Conservation (phyloP, 306 rosid genomes). For the Ochetophila trinervis region DNA sequence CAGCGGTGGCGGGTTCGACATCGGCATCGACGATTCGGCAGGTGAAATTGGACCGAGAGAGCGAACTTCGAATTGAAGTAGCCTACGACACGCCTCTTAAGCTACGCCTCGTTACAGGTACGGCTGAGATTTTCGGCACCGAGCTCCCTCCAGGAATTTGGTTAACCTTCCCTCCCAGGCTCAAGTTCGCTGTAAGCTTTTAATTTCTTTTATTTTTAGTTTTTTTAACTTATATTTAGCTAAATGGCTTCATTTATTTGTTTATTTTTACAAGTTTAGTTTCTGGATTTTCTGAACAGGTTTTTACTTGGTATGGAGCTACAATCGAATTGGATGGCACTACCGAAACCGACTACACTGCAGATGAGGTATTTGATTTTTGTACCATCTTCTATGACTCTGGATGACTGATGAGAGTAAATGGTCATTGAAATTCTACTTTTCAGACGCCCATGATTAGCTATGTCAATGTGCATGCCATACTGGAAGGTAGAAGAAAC, state of each 20-base stretch:
- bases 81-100: constrained; percentile 66
- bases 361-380: constrained; percentile 65
- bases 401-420: constrained; percentile 16
- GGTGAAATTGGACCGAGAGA: constrained; percentile 77
- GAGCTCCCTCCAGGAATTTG: constrained; percentile 94
- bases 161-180: constrained; percentile 79
- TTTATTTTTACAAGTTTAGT: neutral
- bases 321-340: constrained; percentile 87
- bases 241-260: neutral
- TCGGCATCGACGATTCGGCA: constrained; percentile 49
- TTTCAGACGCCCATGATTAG: constrained; percentile 88
- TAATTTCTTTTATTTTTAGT: neutral
- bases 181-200: constrained; percentile 70
- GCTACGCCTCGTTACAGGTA: constrained; percentile 74
- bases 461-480: constrained; percentile 90
- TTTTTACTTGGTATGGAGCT: constrained; percentile 91
- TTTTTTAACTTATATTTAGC: neutral
- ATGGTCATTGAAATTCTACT: constrained; percentile 2
- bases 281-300: constrained; percentile 31
- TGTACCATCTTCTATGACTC: neutral
- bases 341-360: constrained; percentile 86
- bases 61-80: constrained; percentile 87
- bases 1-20: constrained; percentile 39
- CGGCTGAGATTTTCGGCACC: constrained; percentile 88
- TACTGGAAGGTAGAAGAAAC: constrained; percentile 71